Base-by-base conservation (phyloP, 1,284 basidiomycete genomes). In the Pseudozyma sp. region DNA sequence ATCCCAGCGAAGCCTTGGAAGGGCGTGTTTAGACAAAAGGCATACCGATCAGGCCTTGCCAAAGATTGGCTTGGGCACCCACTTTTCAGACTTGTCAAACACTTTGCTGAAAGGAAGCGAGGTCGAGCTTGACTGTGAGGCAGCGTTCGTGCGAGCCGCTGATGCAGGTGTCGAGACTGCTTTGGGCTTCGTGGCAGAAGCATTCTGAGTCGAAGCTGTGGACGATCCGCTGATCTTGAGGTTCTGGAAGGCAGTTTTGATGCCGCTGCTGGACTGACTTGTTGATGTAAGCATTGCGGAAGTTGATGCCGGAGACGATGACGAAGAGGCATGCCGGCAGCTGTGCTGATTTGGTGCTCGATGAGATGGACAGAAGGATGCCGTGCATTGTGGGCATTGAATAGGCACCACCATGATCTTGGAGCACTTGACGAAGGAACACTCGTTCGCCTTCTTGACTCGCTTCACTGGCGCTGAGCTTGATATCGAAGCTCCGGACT, bases 321-420 rank as follows among this genome's bases (percentile, higher is more conserved):
- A 45, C 1, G 70, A 58, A 9, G 64, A 68, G 14, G 63, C 16
- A 21, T 63, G 48, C 21, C 66, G 55, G 59, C 79, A 80, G 38
- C 58, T 60, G 42, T 80, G 79, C 50, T 80, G 79, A 25, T 56
- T 66, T 0, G 79, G 79, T 12, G 79, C 79, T 7, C 79, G 68
- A 45, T 81, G 79, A n/a, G 71, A 73, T 12, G 79, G 79, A 43
- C 79, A 81, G 59, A 81, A 81, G 12, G 59, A 71, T 1, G 69
- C 61, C 2, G 42, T 42, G 53, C 78, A 80, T 21, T 67, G 65
- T 0, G 76, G 70, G 35, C 78, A 80, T 38, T 66, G 58, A 38
- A 81, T 82, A 12, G 77, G 78, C 19, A 80, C 78, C 36, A 82
- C 65, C 78, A 82, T 82, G 59, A 80, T 65, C 66, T 82, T 82